Conservation (phyloP, 306 rosid species). For the Castanospermum australe region DNA sequence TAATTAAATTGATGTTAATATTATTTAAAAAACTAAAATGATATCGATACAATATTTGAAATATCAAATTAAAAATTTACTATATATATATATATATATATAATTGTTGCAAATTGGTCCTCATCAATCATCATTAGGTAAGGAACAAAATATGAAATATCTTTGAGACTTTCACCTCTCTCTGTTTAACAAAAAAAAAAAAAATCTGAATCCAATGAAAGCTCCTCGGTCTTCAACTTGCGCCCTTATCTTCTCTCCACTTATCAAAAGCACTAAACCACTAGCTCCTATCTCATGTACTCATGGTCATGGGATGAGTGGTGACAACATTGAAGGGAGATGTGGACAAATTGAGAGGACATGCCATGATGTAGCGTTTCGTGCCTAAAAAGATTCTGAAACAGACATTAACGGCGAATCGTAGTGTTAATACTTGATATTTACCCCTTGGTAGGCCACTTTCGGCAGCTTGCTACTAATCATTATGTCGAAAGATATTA, state of each 20-base stretch:
- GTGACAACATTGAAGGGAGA: neutral
- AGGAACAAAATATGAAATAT: slow-evolving; percentile 20
- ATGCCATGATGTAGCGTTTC: neutral
- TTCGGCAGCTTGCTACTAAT: neutral
- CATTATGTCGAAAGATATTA: no score
- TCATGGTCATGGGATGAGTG: neutral
- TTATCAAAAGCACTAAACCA: no score
- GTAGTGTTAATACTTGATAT: neutral
- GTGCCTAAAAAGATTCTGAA: neutral
- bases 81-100: no score
- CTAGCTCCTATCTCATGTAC: no score
- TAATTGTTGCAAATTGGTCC: neutral
- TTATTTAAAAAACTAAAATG: no score
- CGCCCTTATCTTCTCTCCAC: neutral
- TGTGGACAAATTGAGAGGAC: neutral
- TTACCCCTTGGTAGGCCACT: neutral
- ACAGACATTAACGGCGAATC: slow-evolving; percentile 11
- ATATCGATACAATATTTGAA: no score
- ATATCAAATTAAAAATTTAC: no score
- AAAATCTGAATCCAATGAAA: slow-evolving; percentile 14
- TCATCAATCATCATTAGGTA: neutral
- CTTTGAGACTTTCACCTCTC: neutral
- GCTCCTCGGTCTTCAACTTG: neutral
- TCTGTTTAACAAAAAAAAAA: neutral
- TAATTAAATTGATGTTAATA: no score